Base-by-base conservation (phyloP, 352 stramenopile species). In the Globisporangium irregulare region DNA sequence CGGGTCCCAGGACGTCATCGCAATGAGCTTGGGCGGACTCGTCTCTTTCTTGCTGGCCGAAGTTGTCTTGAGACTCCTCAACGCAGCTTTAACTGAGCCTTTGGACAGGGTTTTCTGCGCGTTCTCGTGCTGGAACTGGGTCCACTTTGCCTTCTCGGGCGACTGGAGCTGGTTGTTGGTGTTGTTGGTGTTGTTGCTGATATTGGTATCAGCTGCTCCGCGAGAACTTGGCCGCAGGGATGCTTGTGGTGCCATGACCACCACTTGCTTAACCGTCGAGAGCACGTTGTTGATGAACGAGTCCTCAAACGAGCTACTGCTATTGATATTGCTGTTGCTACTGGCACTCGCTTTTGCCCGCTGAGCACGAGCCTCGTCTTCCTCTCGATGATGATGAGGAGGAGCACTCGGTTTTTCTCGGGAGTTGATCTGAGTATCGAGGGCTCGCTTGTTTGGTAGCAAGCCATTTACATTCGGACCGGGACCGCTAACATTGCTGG, bases 271-370 rank as follows among this genome's bases (percentile, higher is more conserved):
- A 36, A 92, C 75, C 3, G 84, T 92, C 25, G 74, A 77, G 9
- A 97, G 75, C 29, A 97, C 80, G 38, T 87, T 86, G 64, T 97
- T 80, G 63, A 97, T 92, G 69, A 97, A 97, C 12, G 84, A 71
- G 67, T 98, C 90, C 72, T 97, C 91, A 51, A 94, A 97, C 36
- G 76, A 85, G 63, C 20, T 58, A 8, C 6, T 59, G 25, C 1
- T 59, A 32, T 14, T 68, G 5, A n/a, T 38, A 25, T 8, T 25
- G 25, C 15, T 59, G 25, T 38, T 59, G 34, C 25, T 59, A 22
- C 24, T 59, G 53, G 34, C 22, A 24, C 18, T 41, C 18, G 46
- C 20, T 14, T 10, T 54, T 25, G 6, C 46, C 36, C 43, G 55
- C 27, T 60, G 55, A n/a, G 1, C 18, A 10, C 55, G 55, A 43